Conservation (phyloP, 345 rosid species). For the Hibiscus tridactylites region DNA sequence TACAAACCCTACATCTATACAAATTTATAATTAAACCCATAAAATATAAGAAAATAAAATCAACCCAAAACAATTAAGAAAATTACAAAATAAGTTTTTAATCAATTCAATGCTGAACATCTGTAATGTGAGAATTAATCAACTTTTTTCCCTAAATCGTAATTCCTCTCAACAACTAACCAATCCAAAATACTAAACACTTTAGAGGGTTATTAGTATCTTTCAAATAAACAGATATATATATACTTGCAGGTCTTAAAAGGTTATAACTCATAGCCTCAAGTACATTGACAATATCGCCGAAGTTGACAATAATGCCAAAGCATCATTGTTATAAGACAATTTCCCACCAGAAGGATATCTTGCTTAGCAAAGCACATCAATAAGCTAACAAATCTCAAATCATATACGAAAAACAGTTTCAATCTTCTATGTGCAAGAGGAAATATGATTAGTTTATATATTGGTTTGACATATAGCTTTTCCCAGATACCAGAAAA, state of each 20-base stretch:
- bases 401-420: neutral
- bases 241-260: neutral
- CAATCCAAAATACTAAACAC: neutral
- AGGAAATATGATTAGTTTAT: neutral
- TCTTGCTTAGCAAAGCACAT: neutral
- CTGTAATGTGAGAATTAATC: neutral
- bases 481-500: neutral
- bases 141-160: neutral
- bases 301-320: neutral
- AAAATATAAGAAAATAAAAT: neutral
- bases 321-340: neutral
- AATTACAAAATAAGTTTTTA: neutral
- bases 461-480: neutral
- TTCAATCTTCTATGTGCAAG: neutral
- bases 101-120: neutral
- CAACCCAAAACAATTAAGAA: neutral
- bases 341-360: neutral
- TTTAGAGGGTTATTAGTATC: neutral
- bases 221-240: neutral
- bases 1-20: neutral
- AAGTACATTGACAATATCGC: neutral
- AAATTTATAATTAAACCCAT: neutral
- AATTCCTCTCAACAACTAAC: neutral
- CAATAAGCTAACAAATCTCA: neutral
- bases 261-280: neutral